These are phyloP conservation scores for Stagonosporopsis rhizophila DNA, from an alignment of 2,329 filamentous ascomycete species.

Conservation along the genomic window DNA sequence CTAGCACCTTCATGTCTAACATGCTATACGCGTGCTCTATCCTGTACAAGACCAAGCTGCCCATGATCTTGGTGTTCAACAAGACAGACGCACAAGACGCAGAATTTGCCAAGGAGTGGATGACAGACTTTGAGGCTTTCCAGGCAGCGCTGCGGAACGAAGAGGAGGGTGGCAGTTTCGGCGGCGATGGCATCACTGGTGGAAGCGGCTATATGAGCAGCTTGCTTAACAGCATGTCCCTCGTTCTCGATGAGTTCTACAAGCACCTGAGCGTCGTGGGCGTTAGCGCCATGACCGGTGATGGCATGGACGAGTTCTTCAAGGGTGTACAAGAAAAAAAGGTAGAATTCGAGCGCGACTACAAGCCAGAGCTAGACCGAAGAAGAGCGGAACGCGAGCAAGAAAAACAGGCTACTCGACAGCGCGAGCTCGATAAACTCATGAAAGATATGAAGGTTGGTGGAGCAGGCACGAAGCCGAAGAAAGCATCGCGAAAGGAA, in stretches of 20 bases:
- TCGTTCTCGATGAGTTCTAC: constrained; percentile 98
- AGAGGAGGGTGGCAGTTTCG: constrained; percentile 78
- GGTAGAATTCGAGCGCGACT: constrained; percentile 86
- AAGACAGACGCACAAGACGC: constrained; percentile 96
- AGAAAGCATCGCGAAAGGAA: constrained; percentile 48
- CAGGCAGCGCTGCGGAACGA: constrained; percentile 83
- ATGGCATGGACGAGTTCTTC: constrained; percentile 93
- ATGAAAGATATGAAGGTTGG: constrained; percentile 87
- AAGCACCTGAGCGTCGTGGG: constrained; percentile 90
- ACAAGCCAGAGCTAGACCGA: constrained; percentile 88
- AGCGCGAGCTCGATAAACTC: constrained; percentile 87
- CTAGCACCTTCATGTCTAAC: constrained; percentile 98
- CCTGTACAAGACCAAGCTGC: constrained; percentile 96
- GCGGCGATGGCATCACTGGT: constrained; percentile 71
- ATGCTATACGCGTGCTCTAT: constrained; percentile 99
- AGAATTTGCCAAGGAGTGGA: constrained; percentile 95
- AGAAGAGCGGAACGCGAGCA: constrained; percentile 77
- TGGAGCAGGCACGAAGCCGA: constrained; percentile 40
- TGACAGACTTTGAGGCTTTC: constrained; percentile 98
- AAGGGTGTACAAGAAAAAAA: constrained; percentile 85
- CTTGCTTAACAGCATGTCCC: constrained; percentile 94
- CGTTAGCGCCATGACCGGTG: constrained; percentile 90
- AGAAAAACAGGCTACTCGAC: constrained; percentile 72
- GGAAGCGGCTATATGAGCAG: constrained; percentile 97
- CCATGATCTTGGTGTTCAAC: constrained; percentile 99